Evolutionary conservation across 2,329 filamentous ascomycete species (phyloP).

Genomic region (Xylaria polymorpha): DNA sequence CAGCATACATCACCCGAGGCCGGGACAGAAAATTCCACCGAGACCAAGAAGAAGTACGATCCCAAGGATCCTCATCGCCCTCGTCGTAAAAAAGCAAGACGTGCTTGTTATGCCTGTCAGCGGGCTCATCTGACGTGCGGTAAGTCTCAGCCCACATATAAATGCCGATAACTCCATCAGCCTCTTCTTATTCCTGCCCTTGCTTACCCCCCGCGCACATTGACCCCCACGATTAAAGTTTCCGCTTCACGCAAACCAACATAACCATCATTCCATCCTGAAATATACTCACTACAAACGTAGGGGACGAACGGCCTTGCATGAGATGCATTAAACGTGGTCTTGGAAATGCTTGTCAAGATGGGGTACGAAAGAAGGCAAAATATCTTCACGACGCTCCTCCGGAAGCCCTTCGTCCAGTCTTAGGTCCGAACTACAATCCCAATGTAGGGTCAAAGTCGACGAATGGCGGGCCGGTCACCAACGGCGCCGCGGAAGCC

Average conservation of each 20-base stretch:
- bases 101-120: constrained; percentile 97
- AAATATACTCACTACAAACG: constrained; percentile 39
- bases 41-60: constrained; percentile 76
- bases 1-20: constrained; percentile 57
- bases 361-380: constrained; percentile 97
- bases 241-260: constrained; percentile 28
- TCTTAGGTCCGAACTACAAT: constrained; percentile 78
- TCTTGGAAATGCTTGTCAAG: constrained; percentile 89
- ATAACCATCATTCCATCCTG: constrained; percentile 13
- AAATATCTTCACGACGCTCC: constrained; percentile 98
- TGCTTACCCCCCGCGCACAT: constrained; percentile 29
- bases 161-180: constrained; percentile 42
- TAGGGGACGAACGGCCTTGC: constrained; percentile 95
- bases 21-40: constrained; percentile 59
- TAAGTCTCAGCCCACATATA: constrained; percentile 65
- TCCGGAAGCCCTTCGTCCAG: constrained; percentile 87
- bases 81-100: constrained; percentile 91
- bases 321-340: constrained; percentile 93
- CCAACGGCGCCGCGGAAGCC: constrained; percentile 60
- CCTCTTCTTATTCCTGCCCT: constrained; percentile 36
- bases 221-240: constrained; percentile 36
- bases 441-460: constrained; percentile 62
- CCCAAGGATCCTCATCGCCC: constrained; percentile 92
- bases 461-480: constrained; percentile 60
- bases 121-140: constrained; percentile 97